phyloP scores from a whole-genome alignment of 1,284 basidiomycete genomes.

The Melampsora americana region DNA sequence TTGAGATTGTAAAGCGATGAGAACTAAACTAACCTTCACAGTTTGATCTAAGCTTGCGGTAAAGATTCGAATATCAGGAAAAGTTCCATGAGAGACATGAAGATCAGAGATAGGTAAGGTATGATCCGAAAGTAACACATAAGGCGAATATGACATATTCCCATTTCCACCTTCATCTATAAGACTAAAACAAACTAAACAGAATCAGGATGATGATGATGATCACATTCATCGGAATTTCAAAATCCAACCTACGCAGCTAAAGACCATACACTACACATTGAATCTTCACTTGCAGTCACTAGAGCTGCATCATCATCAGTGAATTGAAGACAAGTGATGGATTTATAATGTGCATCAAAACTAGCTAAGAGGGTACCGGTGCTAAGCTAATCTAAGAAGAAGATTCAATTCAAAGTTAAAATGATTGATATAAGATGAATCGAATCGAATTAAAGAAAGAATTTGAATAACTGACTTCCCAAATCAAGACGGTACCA shows the following conservation, averaged over 20 bases:
- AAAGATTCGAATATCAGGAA: slow-evolving; percentile 68
- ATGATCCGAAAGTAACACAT: slow-evolving; percentile 80
- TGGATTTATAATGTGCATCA: slow-evolving; percentile 89
- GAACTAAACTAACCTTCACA: slow-evolving; percentile 67
- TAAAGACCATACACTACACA: slow-evolving; percentile 81
- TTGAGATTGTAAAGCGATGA: neutral
- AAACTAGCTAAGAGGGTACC: slow-evolving; percentile 83
- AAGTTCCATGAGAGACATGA: slow-evolving; percentile 70
- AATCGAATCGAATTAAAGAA: neutral
- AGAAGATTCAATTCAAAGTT: slow-evolving; percentile 10
- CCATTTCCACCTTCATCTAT: slow-evolving; percentile 37
- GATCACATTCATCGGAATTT: no score
- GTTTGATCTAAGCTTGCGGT: slow-evolving; percentile 82
- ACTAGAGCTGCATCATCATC: slow-evolving; percentile 74
- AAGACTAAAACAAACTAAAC: slow-evolving; percentile 9
- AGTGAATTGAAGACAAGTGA: slow-evolving; percentile 78
- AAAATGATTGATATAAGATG: slow-evolving; percentile 6
- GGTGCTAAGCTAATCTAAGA: slow-evolving; percentile 67
- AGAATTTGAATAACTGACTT: slow-evolving; percentile 61
- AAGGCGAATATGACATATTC: slow-evolving; percentile 63
- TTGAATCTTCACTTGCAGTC: slow-evolving; percentile 83
- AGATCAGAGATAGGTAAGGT: slow-evolving; percentile 83
- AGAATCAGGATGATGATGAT: slow-evolving; percentile 55
- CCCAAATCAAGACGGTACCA: slow-evolving; percentile 91
- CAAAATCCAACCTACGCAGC: slow-evolving; percentile 74